phyloP scores from a whole-genome alignment of 306 rosid species.

The Adenanthera pavonina region DNA sequence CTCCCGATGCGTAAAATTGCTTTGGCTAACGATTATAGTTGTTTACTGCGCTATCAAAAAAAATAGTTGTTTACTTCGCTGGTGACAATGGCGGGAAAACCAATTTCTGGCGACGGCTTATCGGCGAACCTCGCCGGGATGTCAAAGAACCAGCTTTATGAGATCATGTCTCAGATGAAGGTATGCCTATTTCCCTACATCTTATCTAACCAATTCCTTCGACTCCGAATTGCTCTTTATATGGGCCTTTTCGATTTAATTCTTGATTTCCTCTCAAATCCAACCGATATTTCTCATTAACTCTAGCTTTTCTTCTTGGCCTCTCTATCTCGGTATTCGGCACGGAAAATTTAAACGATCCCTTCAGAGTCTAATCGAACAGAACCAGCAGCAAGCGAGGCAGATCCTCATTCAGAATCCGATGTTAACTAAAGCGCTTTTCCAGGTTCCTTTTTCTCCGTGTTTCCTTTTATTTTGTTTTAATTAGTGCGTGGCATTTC shows the following conservation, averaged over 20 bases:
- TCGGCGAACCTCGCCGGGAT: constrained; percentile 84
- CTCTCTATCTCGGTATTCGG: not conserved
- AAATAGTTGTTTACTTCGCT: not conserved
- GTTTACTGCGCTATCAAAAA: not conserved
- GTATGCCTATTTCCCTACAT: constrained; percentile 28
- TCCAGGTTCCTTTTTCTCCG: constrained; percentile 66
- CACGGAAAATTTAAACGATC: not conserved
- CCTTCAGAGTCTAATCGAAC: constrained; percentile 75
- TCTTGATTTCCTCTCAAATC: constrained; percentile 12
- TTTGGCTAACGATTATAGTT: not conserved
- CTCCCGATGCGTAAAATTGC: not conserved
- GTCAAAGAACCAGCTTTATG: constrained; percentile 92
- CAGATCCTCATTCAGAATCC: constrained; percentile 97
- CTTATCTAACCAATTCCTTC: not conserved
- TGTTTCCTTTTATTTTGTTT: not conserved
- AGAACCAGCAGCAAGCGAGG: constrained; percentile 92
- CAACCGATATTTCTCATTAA: constrained; percentile 13
- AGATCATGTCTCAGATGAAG: constrained; percentile 98
- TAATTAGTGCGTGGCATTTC: not conserved
- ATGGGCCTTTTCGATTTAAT: not conserved
- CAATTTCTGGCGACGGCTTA: constrained; percentile 65
- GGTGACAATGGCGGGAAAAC: constrained; percentile 83
- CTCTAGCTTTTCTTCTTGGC: not conserved
- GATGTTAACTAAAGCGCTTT: constrained; percentile 85
- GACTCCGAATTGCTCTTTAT: not conserved